These are phyloP conservation scores for Calonectria pauciramosa DNA, from an alignment of 2,329 filamentous ascomycete species.

Conservation along the genomic window DNA sequence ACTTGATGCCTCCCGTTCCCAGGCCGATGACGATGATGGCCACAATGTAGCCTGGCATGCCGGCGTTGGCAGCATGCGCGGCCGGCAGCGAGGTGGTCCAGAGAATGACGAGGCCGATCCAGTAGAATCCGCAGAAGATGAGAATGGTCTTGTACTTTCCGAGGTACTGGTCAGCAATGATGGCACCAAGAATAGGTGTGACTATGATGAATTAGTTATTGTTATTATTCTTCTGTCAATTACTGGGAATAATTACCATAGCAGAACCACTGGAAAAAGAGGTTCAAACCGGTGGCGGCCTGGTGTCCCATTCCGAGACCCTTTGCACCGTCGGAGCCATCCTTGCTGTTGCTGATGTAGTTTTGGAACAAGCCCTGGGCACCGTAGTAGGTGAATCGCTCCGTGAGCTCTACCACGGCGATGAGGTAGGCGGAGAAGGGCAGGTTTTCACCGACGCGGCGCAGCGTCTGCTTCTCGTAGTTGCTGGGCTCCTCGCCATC, in stretches of 20 bases:
- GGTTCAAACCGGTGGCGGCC: slow-evolving; percentile 66
- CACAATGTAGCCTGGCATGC: slow-evolving; percentile 65
- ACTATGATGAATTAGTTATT: slow-evolving; percentile 36
- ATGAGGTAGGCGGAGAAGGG: slow-evolving; percentile 69
- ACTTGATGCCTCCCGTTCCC: slow-evolving; percentile 79
- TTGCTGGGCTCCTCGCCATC: slow-evolving; percentile 68
- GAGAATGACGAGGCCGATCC: slow-evolving; percentile 68
- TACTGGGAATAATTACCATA: slow-evolving; percentile 47
- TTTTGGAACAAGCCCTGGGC: slow-evolving; percentile 68
- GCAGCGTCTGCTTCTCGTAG: slow-evolving; percentile 63
- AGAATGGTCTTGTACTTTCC: slow-evolving; percentile 75
- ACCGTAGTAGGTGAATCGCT: slow-evolving; percentile 70
- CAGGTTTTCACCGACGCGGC: slow-evolving; percentile 67
- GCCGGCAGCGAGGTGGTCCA: slow-evolving; percentile 63
- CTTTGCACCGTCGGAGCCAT: slow-evolving; percentile 57
- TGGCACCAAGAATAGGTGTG: slow-evolving; percentile 64
- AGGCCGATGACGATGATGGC: slow-evolving; percentile 74
- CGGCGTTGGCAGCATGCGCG: slow-evolving; percentile 53
- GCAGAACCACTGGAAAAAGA: slow-evolving; percentile 68
- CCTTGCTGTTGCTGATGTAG: slow-evolving; percentile 58
- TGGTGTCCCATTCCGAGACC: slow-evolving; percentile 69
- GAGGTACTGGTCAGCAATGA: slow-evolving; percentile 69
- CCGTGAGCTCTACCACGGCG: slow-evolving; percentile 67
- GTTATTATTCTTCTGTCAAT: background rate
- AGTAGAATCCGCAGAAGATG: slow-evolving; percentile 69